Percentiles rank a stretch among this genome's conserved stretches.
phyloP scores from a whole-genome alignment of 2,329 filamentous ascomycete genomes.

The Aspergillus phoenicis region DNA sequence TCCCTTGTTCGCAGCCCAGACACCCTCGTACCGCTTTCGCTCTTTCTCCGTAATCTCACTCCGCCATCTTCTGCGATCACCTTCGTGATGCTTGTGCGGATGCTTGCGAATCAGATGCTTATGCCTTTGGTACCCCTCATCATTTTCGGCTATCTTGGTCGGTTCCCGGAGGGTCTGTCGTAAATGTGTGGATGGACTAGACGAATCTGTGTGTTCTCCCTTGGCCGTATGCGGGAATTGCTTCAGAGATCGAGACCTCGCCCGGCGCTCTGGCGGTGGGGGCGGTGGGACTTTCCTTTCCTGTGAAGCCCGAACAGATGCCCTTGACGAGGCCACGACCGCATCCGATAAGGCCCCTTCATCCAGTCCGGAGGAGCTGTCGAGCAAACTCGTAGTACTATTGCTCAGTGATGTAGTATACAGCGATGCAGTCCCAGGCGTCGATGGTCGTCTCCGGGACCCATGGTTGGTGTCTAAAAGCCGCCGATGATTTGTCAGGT shows the following conservation, averaged over 20 bases:
- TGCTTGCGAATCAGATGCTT: slow-evolving; percentile 46
- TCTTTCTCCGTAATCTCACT: slow-evolving; percentile 48
- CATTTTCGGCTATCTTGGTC: slow-evolving; percentile 40
- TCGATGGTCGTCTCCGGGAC: slow-evolving; percentile 24
- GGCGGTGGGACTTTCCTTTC: slow-evolving; percentile 41
- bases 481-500: slow-evolving; percentile 11
- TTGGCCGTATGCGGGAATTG: slow-evolving; percentile 35
- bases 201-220: slow-evolving; percentile 32
- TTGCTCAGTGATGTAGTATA: slow-evolving; percentile 28
- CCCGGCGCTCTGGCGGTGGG: slow-evolving; percentile 42
- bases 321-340: slow-evolving; percentile 51
- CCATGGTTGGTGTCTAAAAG: slow-evolving; percentile 11
- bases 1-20: slow-evolving; percentile 55
- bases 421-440: slow-evolving; percentile 30
- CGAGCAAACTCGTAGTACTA: slow-evolving; percentile 27
- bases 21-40: slow-evolving; percentile 53
- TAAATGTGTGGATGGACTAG: slow-evolving; percentile 43
- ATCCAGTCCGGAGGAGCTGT: slow-evolving; percentile 29
- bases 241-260: slow-evolving; percentile 41
- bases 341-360: slow-evolving; percentile 49
- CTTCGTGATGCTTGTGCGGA: slow-evolving; percentile 53
- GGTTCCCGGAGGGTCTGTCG: slow-evolving; percentile 47
- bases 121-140: slow-evolving; percentile 29
- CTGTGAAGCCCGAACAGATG: slow-evolving; percentile 46
- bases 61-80: slow-evolving; percentile 50